Base-by-base conservation (phyloP, 495 filamentous ascomycete species). In the Hyaloscypha hepaticicola region DNA sequence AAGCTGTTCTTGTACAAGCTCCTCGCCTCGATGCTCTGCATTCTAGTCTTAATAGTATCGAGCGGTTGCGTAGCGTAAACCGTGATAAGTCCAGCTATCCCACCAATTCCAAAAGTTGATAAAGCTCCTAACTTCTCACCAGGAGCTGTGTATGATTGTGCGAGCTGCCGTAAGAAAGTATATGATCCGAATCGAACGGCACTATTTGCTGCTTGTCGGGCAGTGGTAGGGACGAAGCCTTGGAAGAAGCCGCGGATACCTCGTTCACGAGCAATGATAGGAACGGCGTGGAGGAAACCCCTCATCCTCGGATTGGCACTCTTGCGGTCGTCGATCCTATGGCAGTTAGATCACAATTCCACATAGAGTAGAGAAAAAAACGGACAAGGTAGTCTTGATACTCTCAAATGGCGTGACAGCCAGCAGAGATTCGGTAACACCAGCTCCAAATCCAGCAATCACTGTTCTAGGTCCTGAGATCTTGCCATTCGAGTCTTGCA, bases 361-460 rank as follows among this genome's bases (percentile, higher is more conserved):
- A 31, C 1, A 24, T 25, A 25, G 26, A 19, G 24, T 3, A n/a
- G 33, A 16, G 9, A 48, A 55, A 25, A 48, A 22, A 24, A 73
- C 82, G 49, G 69, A 92, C 88, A 97, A 74, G 67, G 91, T 92
- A 31, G 95, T 99, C 79, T 99, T 99, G 74, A 99, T 97, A 74
- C 90, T 95, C 78, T 99, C 95, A 69, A 96, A 97, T 0, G 95
- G 95, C 3, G 95, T 99, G 34, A 99, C 95, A 8, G 95, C 95
- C 1, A 99, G 76, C 27, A 98, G 76, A 2, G 92, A 96, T 77
- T 99, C 95, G 0, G 92, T 98, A 65, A 95, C 89, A 21, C 95
- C 95, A 26, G 95, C 95, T 60, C 94, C 92, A 74, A 99, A 96
- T 7, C 95, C 95, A 38, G 93, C 93, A 63, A 98, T 83, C 11